phyloP scores from a whole-genome alignment of 768 basidiomycete species.

The Termitomyces sp. region DNA sequence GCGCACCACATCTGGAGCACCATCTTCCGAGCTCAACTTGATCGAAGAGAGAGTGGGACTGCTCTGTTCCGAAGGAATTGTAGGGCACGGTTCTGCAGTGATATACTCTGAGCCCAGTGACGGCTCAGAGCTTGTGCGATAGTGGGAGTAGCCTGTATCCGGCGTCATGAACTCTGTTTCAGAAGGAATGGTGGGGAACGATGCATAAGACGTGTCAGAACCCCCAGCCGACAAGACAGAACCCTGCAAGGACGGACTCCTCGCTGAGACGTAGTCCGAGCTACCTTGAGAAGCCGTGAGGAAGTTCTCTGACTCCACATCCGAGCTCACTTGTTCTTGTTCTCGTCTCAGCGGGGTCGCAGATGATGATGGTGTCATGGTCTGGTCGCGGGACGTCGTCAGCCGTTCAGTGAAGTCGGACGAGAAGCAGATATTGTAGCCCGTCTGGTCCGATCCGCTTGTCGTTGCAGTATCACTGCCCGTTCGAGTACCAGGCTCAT shows the following conservation, averaged over 20 bases:
- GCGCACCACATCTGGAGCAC: slow-evolving; percentile 14
- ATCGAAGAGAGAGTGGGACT: slow-evolving; percentile 37
- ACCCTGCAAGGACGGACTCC: slow-evolving; percentile 37
- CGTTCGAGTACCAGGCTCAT: slow-evolving; percentile 14
- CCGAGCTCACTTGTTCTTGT: slow-evolving; percentile 17
- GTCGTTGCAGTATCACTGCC: slow-evolving; percentile 27
- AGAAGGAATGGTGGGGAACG: slow-evolving; percentile 57
- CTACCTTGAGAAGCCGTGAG: slow-evolving; percentile 45
- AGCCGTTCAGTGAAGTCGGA: slow-evolving; percentile 39
- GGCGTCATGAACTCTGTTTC: slow-evolving; percentile 36
- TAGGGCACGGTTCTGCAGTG: slow-evolving; percentile 42
- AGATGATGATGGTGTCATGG: slow-evolving; percentile 28
- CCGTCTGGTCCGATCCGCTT: slow-evolving; percentile 40
- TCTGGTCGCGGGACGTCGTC: slow-evolving; percentile 24
- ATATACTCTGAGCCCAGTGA: slow-evolving; percentile 36
- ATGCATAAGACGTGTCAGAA: slow-evolving; percentile 47
- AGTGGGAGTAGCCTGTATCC: slow-evolving; percentile 19
- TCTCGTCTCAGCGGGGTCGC: slow-evolving; percentile 24
- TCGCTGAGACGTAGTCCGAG: slow-evolving; percentile 43
- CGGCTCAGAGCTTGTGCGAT: slow-evolving; percentile 26
- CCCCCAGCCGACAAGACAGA: slow-evolving; percentile 43
- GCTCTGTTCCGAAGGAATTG: slow-evolving; percentile 37
- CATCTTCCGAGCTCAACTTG: slow-evolving; percentile 26
- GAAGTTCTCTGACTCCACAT: slow-evolving; percentile 33
- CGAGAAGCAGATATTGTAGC: slow-evolving; percentile 49